phyloP scores from a whole-genome alignment of 2,329 filamentous ascomycete species.

The Pseudocercospora musae region DNA sequence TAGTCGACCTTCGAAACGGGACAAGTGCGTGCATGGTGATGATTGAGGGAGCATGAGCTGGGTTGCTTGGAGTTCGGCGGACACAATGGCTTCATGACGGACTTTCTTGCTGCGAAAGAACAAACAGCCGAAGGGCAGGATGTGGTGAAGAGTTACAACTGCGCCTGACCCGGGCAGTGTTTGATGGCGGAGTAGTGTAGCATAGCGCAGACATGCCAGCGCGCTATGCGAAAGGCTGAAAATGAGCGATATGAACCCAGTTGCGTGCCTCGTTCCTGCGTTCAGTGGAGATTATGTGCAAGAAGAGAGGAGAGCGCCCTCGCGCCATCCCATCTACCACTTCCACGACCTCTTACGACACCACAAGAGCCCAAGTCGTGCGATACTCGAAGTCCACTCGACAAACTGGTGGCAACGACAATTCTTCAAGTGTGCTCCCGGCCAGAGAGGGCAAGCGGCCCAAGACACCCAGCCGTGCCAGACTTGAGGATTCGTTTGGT shows the following conservation, averaged over 20 bases:
- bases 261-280: neutral
- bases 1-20: constrained; percentile 6
- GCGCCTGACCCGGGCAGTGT: neutral
- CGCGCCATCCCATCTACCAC: neutral
- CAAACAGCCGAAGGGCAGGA: neutral
- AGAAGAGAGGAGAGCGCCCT: neutral
- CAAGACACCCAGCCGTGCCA: neutral
- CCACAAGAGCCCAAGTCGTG: neutral
- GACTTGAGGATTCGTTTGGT: neutral
- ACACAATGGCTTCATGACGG: constrained; percentile 4
- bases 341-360: neutral
- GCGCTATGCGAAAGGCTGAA: constrained; percentile 1
- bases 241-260: constrained; percentile 5
- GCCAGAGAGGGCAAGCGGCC: neutral
- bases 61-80: constrained; percentile 23
- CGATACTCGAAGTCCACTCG: neutral
- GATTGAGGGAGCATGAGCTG: constrained; percentile 20
- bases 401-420: neutral
- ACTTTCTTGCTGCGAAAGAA: neutral
- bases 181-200: constrained; percentile 3
- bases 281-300: neutral
- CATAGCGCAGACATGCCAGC: constrained; percentile 2
- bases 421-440: neutral
- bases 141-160: neutral
- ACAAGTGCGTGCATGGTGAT: constrained; percentile 12